Evolutionary conservation across 1,284 basidiomycete genomes (phyloP).

Genomic region (Schizophyllum amplum): DNA sequence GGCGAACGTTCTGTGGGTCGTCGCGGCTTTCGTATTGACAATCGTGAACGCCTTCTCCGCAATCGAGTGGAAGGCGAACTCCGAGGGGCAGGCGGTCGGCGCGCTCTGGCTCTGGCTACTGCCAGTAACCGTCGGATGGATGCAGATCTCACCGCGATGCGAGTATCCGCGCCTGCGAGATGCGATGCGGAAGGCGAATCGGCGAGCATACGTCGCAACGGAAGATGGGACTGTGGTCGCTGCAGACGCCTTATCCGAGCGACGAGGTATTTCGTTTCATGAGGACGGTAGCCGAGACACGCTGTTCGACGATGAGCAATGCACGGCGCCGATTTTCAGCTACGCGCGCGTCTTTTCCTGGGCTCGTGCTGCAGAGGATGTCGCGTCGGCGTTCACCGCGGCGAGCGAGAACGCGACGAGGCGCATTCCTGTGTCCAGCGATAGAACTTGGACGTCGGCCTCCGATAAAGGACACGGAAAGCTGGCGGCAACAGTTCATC

Average conservation of each 20-base stretch:
- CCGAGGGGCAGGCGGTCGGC: conserved; percentile 3
- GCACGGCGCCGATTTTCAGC: conserved; percentile 21
- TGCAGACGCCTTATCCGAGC: background rate
- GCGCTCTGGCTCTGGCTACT: conserved; percentile 6
- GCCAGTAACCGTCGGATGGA: conserved; percentile 5
- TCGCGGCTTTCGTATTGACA: conserved; percentile 34
- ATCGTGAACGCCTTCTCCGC: conserved; percentile 28
- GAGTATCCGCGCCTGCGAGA: background rate
- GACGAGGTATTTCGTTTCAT: conserved; percentile 6
- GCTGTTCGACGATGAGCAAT: conserved; percentile 14
- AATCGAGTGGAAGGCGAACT: background rate
- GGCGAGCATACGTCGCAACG: conserved; percentile 1
- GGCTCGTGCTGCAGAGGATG: conserved; percentile 16
- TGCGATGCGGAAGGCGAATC: conserved; percentile 3
- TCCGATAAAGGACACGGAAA: conserved; percentile 1
- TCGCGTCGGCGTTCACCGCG: conserved; percentile 13
- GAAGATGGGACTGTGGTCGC: background rate
- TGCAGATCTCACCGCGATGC: conserved; percentile 4
- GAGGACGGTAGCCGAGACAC: background rate
- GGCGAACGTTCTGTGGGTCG: conserved; percentile 31
- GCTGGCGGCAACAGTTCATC: background rate
- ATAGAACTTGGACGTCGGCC: background rate
- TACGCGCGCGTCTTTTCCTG: conserved; percentile 23
- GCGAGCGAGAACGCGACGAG: conserved; percentile 7
- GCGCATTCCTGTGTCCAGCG: conserved; percentile 10